A percentile compares a stretch with the other conserved stretches of the same genome.
These are phyloP conservation scores for Thyridium curvatum DNA, from an alignment of 2,329 filamentous ascomycete species.

Conservation along the genomic window DNA sequence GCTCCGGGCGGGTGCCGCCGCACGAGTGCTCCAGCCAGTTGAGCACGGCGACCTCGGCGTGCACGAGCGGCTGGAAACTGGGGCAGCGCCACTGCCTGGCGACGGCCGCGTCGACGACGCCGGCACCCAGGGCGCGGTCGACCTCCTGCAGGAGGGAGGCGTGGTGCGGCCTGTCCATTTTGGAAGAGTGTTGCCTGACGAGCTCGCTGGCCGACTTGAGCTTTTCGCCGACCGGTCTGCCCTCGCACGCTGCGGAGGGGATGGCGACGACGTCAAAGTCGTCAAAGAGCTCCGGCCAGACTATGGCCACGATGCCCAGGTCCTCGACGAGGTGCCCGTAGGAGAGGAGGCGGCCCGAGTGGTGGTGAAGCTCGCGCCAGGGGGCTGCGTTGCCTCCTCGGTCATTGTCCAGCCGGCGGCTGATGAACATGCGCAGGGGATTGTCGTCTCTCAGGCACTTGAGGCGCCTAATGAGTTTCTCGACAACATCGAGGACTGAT, in stretches of 20 bases:
- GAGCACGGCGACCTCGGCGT: conserved; percentile 12
- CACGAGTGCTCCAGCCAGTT: conserved; percentile 6
- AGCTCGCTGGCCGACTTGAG: conserved; percentile 8
- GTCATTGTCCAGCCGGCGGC: too few relatives aligned
- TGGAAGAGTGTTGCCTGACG: conserved; percentile 1
- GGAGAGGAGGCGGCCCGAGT: conserved; percentile 7
- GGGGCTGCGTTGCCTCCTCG: too few relatives aligned
- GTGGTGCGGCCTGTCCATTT: conserved; percentile 2
- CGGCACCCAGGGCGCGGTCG: neutral
- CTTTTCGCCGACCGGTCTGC: conserved; percentile 1
- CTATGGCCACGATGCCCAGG: neutral
- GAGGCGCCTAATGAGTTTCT: neutral
- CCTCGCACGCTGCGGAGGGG: conserved; percentile 3
- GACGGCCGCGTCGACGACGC: conserved; percentile 6
- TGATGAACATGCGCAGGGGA: neutral
- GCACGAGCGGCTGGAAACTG: conserved; percentile 9
- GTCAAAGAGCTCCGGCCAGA: conserved; percentile 10
- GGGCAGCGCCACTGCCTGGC: neutral
- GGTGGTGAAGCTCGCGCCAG: conserved; percentile 9
- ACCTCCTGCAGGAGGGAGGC: conserved; percentile 4
- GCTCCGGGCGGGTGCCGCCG: neutral
- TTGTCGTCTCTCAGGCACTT: neutral
- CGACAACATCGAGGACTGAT: too few relatives aligned
- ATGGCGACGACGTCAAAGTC: conserved; percentile 4
- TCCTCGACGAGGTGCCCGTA: conserved; percentile 6